A percentile compares a stretch with the other conserved stretches of the same genome.
Conservation (phyloP, 345 rosid genomes). For the Lumnitzera racemosa region DNA sequence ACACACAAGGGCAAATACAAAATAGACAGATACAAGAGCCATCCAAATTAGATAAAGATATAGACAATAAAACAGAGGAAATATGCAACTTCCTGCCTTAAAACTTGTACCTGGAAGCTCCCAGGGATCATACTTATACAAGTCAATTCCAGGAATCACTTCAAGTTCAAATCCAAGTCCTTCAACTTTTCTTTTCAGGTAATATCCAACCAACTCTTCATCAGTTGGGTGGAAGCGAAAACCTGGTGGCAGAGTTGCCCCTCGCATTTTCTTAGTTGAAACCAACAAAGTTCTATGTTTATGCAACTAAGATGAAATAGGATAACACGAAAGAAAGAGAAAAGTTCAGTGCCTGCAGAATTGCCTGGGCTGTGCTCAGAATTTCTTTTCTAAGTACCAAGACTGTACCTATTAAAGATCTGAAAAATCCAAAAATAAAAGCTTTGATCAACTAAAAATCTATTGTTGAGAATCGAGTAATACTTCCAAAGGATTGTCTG, state of each 20-base stretch:
- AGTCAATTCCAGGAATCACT: constrained; percentile 65
- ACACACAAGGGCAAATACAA: not conserved
- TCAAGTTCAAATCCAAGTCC: constrained; percentile 72
- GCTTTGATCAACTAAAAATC: constrained; percentile 43
- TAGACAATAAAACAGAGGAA: not conserved
- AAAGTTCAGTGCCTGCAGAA: constrained; percentile 3
- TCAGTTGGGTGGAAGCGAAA: constrained; percentile 91
- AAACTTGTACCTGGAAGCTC: constrained; percentile 63
- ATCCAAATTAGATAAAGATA: not conserved
- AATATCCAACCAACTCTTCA: constrained; percentile 77
- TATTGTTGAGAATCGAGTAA: constrained; percentile 39
- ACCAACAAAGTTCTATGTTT: not conserved
- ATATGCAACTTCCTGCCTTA: not conserved
- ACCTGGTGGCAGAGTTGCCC: constrained; percentile 77
- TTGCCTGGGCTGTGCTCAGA: not conserved
- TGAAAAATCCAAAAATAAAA: constrained; percentile 81
- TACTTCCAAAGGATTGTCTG: constrained; percentile 43
- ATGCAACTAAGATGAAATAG: too few species aligned
- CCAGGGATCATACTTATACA: constrained; percentile 94
- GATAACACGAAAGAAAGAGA: not conserved
- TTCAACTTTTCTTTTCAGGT: constrained; percentile 60
- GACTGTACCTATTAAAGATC: constrained; percentile 42
- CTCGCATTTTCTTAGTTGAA: constrained; percentile 29
- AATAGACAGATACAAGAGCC: not conserved
- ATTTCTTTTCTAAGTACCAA: constrained; percentile 28